These are phyloP conservation scores for Phialophora macrospora DNA, from an alignment of 2,329 filamentous ascomycete genomes.

Conservation along the genomic window DNA sequence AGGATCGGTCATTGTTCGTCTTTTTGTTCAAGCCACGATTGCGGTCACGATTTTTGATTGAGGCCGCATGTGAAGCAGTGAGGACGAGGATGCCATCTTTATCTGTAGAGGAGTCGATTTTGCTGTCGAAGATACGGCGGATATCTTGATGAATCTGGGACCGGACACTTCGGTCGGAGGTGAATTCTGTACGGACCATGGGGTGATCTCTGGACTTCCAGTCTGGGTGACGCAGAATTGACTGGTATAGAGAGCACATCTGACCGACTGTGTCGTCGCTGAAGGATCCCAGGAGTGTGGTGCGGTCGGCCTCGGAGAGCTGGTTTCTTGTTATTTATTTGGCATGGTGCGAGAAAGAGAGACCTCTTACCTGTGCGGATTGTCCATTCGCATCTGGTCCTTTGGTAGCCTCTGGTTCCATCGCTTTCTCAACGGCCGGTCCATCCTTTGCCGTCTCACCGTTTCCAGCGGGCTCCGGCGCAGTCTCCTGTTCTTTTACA, in stretches of 20 bases:
- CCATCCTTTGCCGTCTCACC: not conserved
- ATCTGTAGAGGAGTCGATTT: slow-evolving; percentile 76
- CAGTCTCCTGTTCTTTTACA: not conserved
- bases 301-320: slow-evolving; percentile 50
- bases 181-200: slow-evolving; percentile 58
- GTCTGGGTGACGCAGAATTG: slow-evolving; percentile 59
- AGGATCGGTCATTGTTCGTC: slow-evolving; percentile 37
- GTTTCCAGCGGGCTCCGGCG: not conserved
- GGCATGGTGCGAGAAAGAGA: not conserved
- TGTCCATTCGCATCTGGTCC: not conserved
- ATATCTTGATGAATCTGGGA: slow-evolving; percentile 69
- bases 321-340: slow-evolving; percentile 3
- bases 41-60: slow-evolving; percentile 38
- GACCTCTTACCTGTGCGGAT: not conserved
- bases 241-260: slow-evolving; percentile 61
- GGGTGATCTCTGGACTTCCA: slow-evolving; percentile 63
- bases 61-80: slow-evolving; percentile 48
- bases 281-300: slow-evolving; percentile 45
- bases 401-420: not conserved
- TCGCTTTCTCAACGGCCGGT: not conserved
- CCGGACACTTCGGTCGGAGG: slow-evolving; percentile 63
- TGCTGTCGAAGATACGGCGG: slow-evolving; percentile 77
- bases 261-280: slow-evolving; percentile 40
- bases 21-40: slow-evolving; percentile 42
- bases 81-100: slow-evolving; percentile 67